Evolutionary conservation across 169 alveolate genomes (phyloP).

Genomic region (Eimeria falciformis): DNA sequence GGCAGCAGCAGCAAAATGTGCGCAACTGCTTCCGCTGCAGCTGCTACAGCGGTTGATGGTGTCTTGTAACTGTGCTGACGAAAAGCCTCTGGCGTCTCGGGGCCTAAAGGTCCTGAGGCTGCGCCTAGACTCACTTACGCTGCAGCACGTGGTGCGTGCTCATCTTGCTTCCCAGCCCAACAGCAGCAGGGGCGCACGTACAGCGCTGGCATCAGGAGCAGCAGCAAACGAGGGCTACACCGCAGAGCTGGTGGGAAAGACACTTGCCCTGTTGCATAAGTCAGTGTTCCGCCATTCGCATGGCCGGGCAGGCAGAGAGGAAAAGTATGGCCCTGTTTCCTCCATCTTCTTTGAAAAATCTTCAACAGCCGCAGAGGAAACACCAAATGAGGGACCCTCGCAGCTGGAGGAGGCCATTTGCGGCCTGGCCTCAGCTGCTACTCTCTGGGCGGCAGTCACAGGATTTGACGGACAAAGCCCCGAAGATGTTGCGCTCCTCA

Average conservation of each 20-base stretch:
- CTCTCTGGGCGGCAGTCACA: constrained; percentile 47
- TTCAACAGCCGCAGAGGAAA: background rate
- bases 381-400: background rate
- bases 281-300: background rate
- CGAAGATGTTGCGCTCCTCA: constrained; percentile 50
- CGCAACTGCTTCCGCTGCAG: constrained; percentile 26
- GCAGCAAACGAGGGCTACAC: constrained; percentile 10
- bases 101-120: constrained; percentile 38
- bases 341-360: background rate
- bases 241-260: constrained; percentile 62
- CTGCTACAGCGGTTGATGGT: constrained; percentile 47
- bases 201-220: background rate
- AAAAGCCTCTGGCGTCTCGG: constrained; percentile 15
- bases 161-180: background rate
- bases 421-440: constrained; percentile 55
- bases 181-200: background rate
- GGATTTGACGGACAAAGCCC: constrained; percentile 51
- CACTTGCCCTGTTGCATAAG: constrained; percentile 57
- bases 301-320: background rate
- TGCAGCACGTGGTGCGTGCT: constrained; percentile 61
- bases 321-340: background rate
- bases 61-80: constrained; percentile 48
- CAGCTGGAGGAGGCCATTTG: constrained; percentile 22
- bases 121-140: constrained; percentile 52
- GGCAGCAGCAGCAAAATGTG: constrained; percentile 24